A percentile compares a stretch with the other conserved stretches of the same genome.
These are phyloP conservation scores for Didymella pinodella DNA, from an alignment of 2,329 filamentous ascomycete species.

Conservation along the genomic window DNA sequence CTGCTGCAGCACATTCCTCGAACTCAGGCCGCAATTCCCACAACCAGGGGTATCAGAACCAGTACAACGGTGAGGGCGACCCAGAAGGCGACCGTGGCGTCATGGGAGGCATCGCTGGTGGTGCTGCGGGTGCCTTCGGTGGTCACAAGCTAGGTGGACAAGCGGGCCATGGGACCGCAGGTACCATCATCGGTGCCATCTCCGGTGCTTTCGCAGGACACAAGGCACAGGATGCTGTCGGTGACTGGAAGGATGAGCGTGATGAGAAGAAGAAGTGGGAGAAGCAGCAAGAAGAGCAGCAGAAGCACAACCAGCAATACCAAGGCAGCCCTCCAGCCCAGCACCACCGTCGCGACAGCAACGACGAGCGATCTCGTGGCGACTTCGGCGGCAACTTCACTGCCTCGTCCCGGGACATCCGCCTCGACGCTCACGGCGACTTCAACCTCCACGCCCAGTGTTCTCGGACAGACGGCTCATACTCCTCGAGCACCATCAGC, in stretches of 20 bases:
- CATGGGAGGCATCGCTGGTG: conserved; percentile 39
- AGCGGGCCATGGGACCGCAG: conserved; percentile 34
- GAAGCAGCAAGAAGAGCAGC: conserved; percentile 30
- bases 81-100: conserved; percentile 39
- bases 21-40: conserved; percentile 35
- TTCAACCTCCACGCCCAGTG: conserved; percentile 40
- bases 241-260: conserved; percentile 39
- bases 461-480: conserved; percentile 34
- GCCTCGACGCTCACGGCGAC: conserved; percentile 39
- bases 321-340: conserved; percentile 16
- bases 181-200: conserved; percentile 36
- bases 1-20: conserved; percentile 31
- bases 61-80: conserved; percentile 31
- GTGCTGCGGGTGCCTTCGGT: conserved; percentile 39
- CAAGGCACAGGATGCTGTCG: conserved; percentile 33
- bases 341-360: conserved; percentile 12
- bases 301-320: conserved; percentile 29
- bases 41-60: conserved; percentile 36
- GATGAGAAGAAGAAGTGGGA: conserved; percentile 40
- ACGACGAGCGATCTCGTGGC: conserved; percentile 24
- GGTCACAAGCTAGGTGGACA: conserved; percentile 38
- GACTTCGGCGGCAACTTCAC: conserved; percentile 40
- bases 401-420: conserved; percentile 33
- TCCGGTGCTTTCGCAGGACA: conserved; percentile 37
- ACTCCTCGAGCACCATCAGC: conserved; percentile 32